These are phyloP conservation scores for Trametes elegans DNA, from an alignment of 768 basidiomycete genomes.

Conservation along the genomic window DNA sequence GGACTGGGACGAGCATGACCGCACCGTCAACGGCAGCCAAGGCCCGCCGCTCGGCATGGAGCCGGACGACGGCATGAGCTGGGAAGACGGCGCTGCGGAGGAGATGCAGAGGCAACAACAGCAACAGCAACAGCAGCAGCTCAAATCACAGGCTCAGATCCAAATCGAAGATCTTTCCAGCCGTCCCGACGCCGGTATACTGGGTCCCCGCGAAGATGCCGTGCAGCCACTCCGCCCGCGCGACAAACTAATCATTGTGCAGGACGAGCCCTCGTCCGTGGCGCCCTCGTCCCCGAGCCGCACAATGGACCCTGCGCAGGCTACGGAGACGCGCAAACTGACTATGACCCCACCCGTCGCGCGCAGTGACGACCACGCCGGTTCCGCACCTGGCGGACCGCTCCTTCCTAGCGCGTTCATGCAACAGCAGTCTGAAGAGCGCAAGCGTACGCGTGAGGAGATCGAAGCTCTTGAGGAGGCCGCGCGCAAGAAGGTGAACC, in stretches of 20 bases:
- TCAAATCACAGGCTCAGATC: conserved; percentile 6
- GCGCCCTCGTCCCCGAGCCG: conserved; percentile 31
- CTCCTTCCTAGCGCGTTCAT: conserved; percentile 39
- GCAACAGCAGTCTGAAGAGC: conserved; percentile 51
- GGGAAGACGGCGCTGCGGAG: conserved; percentile 73
- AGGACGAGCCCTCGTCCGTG: conserved; percentile 27
- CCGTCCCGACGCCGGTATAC: conserved; percentile 29
- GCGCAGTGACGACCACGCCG: conserved; percentile 44
- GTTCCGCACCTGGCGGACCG: conserved; percentile 18
- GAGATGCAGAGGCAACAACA: conserved; percentile 32
- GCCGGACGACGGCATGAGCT: conserved; percentile 82
- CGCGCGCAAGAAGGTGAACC: conserved; percentile 47
- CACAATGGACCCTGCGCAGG: conserved; percentile 64
- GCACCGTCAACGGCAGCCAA: conserved; percentile 26
- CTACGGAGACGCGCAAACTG: conserved; percentile 71
- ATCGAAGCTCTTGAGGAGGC: conserved; percentile 43
- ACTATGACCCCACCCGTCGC: conserved; percentile 78
- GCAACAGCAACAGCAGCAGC: too few species aligned
- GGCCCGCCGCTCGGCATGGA: conserved; percentile 44
- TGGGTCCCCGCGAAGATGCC: conserved; percentile 30
- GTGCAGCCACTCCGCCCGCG: conserved; percentile 40
- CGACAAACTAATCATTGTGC: conserved; percentile 40
- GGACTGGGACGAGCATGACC: conserved; percentile 49
- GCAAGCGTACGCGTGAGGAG: conserved; percentile 53
- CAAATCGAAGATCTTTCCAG: conserved; percentile 25